Evolutionary conservation across 2,329 filamentous ascomycete genomes (phyloP).

Genomic region (Xylogone sp.): DNA sequence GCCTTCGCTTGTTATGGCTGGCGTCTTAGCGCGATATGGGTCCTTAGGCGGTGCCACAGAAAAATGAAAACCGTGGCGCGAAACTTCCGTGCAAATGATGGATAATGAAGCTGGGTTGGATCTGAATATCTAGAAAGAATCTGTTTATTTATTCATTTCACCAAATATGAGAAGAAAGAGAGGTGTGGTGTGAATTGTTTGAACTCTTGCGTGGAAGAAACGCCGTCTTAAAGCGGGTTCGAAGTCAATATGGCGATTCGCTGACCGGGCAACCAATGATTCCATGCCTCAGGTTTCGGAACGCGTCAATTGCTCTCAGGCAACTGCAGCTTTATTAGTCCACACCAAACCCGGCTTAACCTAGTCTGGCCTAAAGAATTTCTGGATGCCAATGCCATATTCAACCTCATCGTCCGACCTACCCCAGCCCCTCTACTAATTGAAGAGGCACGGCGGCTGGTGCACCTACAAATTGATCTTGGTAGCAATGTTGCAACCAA

Average conservation of each 20-base stretch:
- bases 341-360: background rate
- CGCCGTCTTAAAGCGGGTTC: background rate
- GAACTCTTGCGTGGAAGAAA: background rate
- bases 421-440: background rate
- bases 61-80: slow-evolving; percentile 10
- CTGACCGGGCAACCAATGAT: background rate
- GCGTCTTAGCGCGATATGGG: slow-evolving; percentile 13
- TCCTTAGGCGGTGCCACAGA: slow-evolving; percentile 6
- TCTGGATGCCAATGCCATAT: background rate
- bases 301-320: background rate
- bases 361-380: background rate
- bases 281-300: background rate
- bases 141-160: background rate
- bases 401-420: background rate
- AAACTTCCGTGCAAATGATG: slow-evolving; percentile 5
- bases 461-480: slow-evolving; percentile 13
- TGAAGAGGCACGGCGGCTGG: background rate
- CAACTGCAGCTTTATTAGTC: background rate
- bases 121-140: background rate
- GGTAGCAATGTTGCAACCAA: slow-evolving; percentile 59
- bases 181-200: background rate
- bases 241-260: background rate
- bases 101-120: background rate
- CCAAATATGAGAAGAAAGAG: background rate
- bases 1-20: slow-evolving; percentile 20